A percentile compares a stretch with the other conserved stretches of the same genome.
These are phyloP conservation scores for Lepidium africanum DNA, from an alignment of 345 rosid genomes.

Conservation along the genomic window DNA sequence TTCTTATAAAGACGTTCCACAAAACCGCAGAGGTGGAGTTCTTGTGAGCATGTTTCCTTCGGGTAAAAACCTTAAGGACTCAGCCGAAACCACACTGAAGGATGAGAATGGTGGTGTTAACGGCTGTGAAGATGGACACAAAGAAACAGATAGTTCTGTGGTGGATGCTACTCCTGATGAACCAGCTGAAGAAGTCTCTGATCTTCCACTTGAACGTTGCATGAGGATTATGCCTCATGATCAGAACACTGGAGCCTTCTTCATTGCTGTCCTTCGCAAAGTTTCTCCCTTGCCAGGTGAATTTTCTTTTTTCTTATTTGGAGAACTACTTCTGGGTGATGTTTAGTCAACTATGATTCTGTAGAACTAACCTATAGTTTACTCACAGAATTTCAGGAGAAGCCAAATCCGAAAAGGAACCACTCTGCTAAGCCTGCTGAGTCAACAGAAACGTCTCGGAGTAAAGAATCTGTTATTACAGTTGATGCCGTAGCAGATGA, in stretches of 20 bases:
- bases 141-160: neutral
- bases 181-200: slow-evolving; percentile 49
- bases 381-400: slow-evolving; percentile 44
- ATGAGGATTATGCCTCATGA: slow-evolving; percentile 94
- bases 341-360: neutral
- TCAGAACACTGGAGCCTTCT: slow-evolving; percentile 96
- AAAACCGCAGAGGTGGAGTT: slow-evolving; percentile 46
- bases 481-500: slow-evolving; percentile 33
- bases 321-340: neutral
- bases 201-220: slow-evolving; percentile 83
- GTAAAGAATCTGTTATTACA: slow-evolving; percentile 22
- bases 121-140: slow-evolving; percentile 10
- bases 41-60: slow-evolving; percentile 89
- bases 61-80: slow-evolving; percentile 29
- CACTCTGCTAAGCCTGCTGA: slow-evolving; percentile 22
- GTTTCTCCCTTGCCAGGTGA: slow-evolving; percentile 67
- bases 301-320: neutral
- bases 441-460: slow-evolving; percentile 22
- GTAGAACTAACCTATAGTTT: neutral
- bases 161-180: slow-evolving; percentile 30
- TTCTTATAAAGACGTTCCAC: slow-evolving; percentile 59
- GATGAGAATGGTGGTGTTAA: slow-evolving; percentile 4
- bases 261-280: slow-evolving; percentile 85
- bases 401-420: slow-evolving; percentile 19
- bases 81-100: neutral